Evolutionary conservation across 2,329 filamentous ascomycete species (phyloP), one percentile per base, ranked within the genome.

Genomic region (Fusarium bactridioides): DNA sequence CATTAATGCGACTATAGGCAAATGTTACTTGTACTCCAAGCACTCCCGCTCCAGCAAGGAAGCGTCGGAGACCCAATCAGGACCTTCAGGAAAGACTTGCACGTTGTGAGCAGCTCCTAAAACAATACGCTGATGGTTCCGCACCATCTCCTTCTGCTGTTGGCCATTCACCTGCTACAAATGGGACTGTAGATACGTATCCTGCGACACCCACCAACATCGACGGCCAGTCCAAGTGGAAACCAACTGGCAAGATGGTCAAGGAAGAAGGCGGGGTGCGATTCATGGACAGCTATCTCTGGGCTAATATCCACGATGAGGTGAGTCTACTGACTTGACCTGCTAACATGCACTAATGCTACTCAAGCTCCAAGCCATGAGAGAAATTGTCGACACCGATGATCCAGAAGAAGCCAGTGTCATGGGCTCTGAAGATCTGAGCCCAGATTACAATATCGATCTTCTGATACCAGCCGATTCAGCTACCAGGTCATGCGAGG

Each of bases 81-180:
- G 88, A 90, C 74, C 83, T 90, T 18, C 88, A 90, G 74, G 88
- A 90, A 78, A 84, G 88, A 43, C 82, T 90, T 40, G 87, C 87
- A 8, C 83, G 87, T 61, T 90, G 88, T 70, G 88, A 90, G 74
- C 86, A 88, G 70, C 80, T 90, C 43, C 79, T 90, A 27, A 89
- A 88, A 71, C 86, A 88, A 66, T 90, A 90, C 79, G 87, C 87
- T 10, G 79, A 78, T 66, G 81, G 79, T n/a, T 75, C 80, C 29
- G 75, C 73, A 16, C 76, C 81, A 44, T 69, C 78, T 21, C 72
- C 70, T 5, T 72, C 65, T 50, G 63, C 74, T 38, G 63, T 73
- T 35, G 61, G 64, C 40, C 64, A 67, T 54, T 75, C 62, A 7
- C 73, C 72, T 11, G 72, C 75, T 40, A 64, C 69, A 19, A 72